Evolutionary conservation across 1,284 basidiomycete genomes (phyloP).

Genomic region (Mycena citricolor): DNA sequence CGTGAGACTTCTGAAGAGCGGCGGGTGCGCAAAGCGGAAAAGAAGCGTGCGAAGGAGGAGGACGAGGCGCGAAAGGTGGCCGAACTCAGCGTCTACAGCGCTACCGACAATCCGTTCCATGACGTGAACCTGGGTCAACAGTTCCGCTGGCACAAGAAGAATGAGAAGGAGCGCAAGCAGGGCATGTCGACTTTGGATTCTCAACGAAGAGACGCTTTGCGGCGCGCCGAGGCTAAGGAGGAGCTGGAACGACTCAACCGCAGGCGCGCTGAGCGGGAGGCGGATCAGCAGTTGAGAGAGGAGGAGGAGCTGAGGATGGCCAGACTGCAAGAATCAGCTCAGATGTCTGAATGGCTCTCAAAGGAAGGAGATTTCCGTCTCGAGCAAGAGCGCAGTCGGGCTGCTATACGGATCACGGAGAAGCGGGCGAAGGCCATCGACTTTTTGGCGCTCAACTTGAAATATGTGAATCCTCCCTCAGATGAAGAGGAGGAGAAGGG

Average conservation of each 20-base stretch:
- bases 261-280: slow-evolving; percentile 89
- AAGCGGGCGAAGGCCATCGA: slow-evolving; percentile 96
- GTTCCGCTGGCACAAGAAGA: slow-evolving; percentile 99
- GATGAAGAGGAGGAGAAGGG: slow-evolving; percentile 70
- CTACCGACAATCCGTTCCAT: slow-evolving; percentile 95
- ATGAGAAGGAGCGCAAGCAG: slow-evolving; percentile 90
- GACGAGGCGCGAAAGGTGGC: slow-evolving; percentile 87
- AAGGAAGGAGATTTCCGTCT: slow-evolving; percentile 98
- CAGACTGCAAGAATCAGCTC: slow-evolving; percentile 87
- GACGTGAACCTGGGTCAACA: slow-evolving; percentile 94
- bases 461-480: slow-evolving; percentile 73
- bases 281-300: slow-evolving; percentile 83
- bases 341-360: slow-evolving; percentile 97
- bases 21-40: slow-evolving; percentile 77
- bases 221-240: slow-evolving; percentile 90
- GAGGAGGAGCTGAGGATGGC: slow-evolving; percentile 91
- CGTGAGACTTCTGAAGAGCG: slow-evolving; percentile 79
- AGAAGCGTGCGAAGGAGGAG: slow-evolving; percentile 78
- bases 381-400: slow-evolving; percentile 88
- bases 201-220: slow-evolving; percentile 75
- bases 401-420: slow-evolving; percentile 92
- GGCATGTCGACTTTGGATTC: slow-evolving; percentile 84
- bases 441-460: slow-evolving; percentile 90
- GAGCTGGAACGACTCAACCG: slow-evolving; percentile 92
- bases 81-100: slow-evolving; percentile 90